Evolutionary conservation across 2,329 filamentous ascomycete species (phyloP).

Genomic region (Calonectria hongkongensis): DNA sequence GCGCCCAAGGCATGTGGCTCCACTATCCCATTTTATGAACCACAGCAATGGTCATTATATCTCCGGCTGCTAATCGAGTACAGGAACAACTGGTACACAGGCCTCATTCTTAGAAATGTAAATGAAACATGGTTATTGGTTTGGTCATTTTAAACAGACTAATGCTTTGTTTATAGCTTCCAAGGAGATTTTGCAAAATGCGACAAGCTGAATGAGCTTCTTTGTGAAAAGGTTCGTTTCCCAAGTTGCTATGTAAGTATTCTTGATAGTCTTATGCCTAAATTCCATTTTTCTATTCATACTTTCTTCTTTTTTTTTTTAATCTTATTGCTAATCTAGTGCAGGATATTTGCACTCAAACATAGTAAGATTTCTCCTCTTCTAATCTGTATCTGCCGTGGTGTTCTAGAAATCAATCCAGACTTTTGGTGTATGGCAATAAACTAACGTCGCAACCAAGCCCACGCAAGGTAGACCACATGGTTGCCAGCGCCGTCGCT

Average conservation of each 20-base stretch:
- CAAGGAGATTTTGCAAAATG: constrained; percentile 68
- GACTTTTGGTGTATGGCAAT: too few species aligned
- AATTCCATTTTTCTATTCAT: not conserved
- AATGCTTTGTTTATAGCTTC: constrained; percentile 60
- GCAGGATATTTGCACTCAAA: constrained; percentile 76
- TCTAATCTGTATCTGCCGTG: not conserved
- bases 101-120: constrained; percentile 78
- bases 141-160: not conserved
- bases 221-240: constrained; percentile 74
- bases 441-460: not conserved
- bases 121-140: not conserved
- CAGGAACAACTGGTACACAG: constrained; percentile 83
- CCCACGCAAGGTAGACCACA: constrained; percentile 87
- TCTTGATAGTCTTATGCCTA: not conserved
- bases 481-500: constrained; percentile 86
- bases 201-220: constrained; percentile 72
- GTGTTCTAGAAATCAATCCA: not conserved
- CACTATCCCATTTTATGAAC: not conserved
- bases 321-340: not conserved
- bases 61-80: not conserved
- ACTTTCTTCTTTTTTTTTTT: not conserved
- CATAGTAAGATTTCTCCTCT: constrained; percentile 53
- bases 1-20: constrained; percentile 67
- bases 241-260: constrained; percentile 62
- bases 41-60: not conserved